Evolutionary conservation across 306 rosid species (phyloP).

Genomic region (Senna siamea): DNA sequence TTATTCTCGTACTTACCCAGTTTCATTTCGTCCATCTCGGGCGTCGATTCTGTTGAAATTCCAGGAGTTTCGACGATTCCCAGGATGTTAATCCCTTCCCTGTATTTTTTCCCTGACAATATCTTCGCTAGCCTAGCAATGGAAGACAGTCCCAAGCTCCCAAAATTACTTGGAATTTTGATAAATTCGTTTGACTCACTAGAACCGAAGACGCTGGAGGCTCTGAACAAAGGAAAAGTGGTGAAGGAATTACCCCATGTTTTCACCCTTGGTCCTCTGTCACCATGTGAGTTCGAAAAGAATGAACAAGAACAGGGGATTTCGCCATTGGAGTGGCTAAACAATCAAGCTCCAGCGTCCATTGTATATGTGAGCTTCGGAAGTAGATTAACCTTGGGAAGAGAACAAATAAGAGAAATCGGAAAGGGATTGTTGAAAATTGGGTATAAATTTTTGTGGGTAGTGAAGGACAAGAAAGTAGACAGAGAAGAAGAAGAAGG

Average conservation of each 20-base stretch:
- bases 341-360: slow-evolving; percentile 45
- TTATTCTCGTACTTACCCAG: slow-evolving; percentile 45
- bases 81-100: slow-evolving; percentile 45
- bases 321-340: slow-evolving; percentile 48
- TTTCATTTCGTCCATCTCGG: not conserved
- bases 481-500: slow-evolving; percentile 56
- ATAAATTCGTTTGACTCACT: slow-evolving; percentile 44
- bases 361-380: slow-evolving; percentile 66
- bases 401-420: slow-evolving; percentile 57
- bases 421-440: slow-evolving; percentile 52
- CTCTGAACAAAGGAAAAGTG: slow-evolving; percentile 41
- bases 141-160: slow-evolving; percentile 38
- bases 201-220: slow-evolving; percentile 36
- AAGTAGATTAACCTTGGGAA: slow-evolving; percentile 46
- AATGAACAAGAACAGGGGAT: not conserved
- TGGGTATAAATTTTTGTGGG: slow-evolving; percentile 64
- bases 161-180: slow-evolving; percentile 40
- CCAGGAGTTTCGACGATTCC: slow-evolving; percentile 44
- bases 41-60: slow-evolving; percentile 33
- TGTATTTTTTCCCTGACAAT: slow-evolving; percentile 23
- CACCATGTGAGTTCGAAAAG: slow-evolving; percentile 48
- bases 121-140: slow-evolving; percentile 21
- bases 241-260: slow-evolving; percentile 38
- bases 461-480: slow-evolving; percentile 55
- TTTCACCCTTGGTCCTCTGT: slow-evolving; percentile 42